phyloP scores from a whole-genome alignment of 495 filamentous ascomycete genomes.

The Hypoxylon perforatum region DNA sequence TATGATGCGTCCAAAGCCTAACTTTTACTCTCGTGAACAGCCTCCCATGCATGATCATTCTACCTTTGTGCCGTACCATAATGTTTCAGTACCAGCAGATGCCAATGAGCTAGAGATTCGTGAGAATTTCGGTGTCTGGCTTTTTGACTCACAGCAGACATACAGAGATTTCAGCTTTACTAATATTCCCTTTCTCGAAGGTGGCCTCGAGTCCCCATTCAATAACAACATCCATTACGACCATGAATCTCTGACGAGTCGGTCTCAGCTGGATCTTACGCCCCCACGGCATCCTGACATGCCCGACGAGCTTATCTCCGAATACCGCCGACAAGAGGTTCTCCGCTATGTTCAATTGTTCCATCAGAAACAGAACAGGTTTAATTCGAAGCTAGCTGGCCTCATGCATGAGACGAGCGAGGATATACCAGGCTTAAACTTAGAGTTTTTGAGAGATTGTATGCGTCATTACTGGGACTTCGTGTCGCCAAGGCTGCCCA shows the following conservation, averaged over 20 bases:
- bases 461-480: slow-evolving; percentile 93
- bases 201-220: slow-evolving; percentile 61
- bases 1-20: slow-evolving; percentile 57
- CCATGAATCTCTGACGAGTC: slow-evolving; percentile 66
- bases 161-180: slow-evolving; percentile 55
- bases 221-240: slow-evolving; percentile 65
- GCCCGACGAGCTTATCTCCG: slow-evolving; percentile 81
- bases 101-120: slow-evolving; percentile 47
- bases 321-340: slow-evolving; percentile 83
- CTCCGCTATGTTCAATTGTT: slow-evolving; percentile 81
- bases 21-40: slow-evolving; percentile 53
- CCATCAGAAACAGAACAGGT: slow-evolving; percentile 77
- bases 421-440: slow-evolving; percentile 76
- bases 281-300: slow-evolving; percentile 74
- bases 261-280: slow-evolving; percentile 81
- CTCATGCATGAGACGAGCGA: slow-evolving; percentile 76
- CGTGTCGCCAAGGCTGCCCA: slow-evolving; percentile 91
- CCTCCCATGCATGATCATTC: slow-evolving; percentile 49
- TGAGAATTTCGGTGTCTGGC: slow-evolving; percentile 61
- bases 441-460: slow-evolving; percentile 93
- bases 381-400: slow-evolving; percentile 74
- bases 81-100: slow-evolving; percentile 50
- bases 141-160: slow-evolving; percentile 58
- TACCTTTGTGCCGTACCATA: slow-evolving; percentile 49
- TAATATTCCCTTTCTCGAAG: slow-evolving; percentile 59